Evolutionary conservation across 2,329 filamentous ascomycete genomes (phyloP), one percentile per base, ranked within the genome.

Genomic region (Sarocladium brachiariae): DNA sequence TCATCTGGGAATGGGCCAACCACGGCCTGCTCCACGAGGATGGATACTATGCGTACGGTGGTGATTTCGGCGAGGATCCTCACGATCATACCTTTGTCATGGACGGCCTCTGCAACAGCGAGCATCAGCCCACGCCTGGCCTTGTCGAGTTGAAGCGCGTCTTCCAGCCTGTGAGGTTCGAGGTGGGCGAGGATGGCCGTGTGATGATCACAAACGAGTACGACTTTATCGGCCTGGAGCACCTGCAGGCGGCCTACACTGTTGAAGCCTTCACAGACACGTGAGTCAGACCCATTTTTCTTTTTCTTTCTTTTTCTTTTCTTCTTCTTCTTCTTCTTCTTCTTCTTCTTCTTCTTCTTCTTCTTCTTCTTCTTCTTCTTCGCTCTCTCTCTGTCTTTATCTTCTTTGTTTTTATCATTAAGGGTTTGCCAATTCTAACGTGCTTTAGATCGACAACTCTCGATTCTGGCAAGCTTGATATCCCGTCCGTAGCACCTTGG

Each of bases 1-100:
- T 77, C 53, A 76, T 84, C 57, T 84, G 81, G 80, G 80, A 84
- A 58, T 84, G 80, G 80, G 77, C 76, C 0, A 83, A 82, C 62
- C 77, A 81, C 48, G 77, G 78, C 0, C 62, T 82, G 1, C 65
- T 70, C 3, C 56, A 63, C 66, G 48, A 66, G 25, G 69, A 66
- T 50, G 66, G 65, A 0, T 81, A 74, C 57, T 81, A 79, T 55
- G 80, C 72, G 2, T 83, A 83, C 47, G 81, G 80, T 2, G 79
- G 80, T 9, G 79, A 84, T 57, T 84, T 83, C 62, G 78, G 75
- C 1, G 81, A 84, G 52, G 61, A 67, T 2, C 81, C 80, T 0
- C 79, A 84, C 53, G 80, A 84, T 52, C 70, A 70, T 2, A 78
- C 74, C 0, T 84, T 84, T 54, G 77, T 83, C 52, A 80, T 83